Evolutionary conservation across 345 rosid species (phyloP).

Genomic region (Melaleuca quinquenervia): DNA sequence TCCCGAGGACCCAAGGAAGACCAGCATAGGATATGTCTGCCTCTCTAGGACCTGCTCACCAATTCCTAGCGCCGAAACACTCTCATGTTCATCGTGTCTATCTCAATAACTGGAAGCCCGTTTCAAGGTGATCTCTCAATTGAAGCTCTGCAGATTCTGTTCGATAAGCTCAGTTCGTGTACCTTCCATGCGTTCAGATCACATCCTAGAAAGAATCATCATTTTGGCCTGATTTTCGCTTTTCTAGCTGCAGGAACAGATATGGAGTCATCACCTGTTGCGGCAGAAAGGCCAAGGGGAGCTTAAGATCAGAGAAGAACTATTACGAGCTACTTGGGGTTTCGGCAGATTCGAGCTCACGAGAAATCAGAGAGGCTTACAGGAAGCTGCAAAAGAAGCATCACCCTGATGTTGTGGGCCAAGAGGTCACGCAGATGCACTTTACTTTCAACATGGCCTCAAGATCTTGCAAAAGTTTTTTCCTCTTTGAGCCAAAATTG

Average conservation of each 20-base stretch:
- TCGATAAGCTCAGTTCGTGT: neutral
- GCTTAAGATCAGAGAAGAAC: conserved; percentile 16
- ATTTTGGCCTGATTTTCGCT: neutral
- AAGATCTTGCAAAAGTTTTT: neutral
- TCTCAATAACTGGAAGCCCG: neutral
- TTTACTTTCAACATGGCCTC: neutral
- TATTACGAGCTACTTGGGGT: conserved; percentile 52
- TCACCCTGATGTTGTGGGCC: conserved; percentile 60
- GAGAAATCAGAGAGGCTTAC: conserved; percentile 41
- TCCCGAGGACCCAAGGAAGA: neutral
- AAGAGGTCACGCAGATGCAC: conserved; percentile 16
- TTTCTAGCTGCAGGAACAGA: conserved; percentile 2
- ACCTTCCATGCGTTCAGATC: neutral
- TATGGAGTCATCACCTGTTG: conserved; percentile 17
- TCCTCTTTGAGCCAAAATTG: neutral
- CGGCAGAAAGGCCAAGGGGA: neutral
- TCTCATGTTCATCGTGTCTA: neutral
- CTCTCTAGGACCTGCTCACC: neutral
- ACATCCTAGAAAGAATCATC: neutral
- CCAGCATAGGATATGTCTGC: neutral
- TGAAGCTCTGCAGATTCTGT: neutral
- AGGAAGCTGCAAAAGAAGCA: conserved; percentile 55
- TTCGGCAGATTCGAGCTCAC: conserved; percentile 23
- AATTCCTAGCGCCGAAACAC: neutral
- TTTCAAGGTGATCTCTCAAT: neutral